These are phyloP conservation scores for Syzygium aromaticum DNA, from an alignment of 345 rosid genomes.

Conservation along the genomic window DNA sequence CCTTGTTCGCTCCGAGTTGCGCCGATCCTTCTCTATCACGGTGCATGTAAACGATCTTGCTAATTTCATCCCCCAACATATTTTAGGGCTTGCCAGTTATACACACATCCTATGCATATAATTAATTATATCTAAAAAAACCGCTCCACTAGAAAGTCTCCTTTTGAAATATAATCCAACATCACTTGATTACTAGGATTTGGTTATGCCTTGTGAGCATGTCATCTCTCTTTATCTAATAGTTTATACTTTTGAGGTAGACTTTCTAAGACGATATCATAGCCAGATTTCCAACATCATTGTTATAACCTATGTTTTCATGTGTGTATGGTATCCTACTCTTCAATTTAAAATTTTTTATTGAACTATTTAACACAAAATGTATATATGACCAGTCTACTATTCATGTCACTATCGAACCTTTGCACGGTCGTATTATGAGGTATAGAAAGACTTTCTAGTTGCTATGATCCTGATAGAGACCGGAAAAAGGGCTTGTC, in stretches of 20 bases:
- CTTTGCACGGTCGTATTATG: no score
- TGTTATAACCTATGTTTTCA: no score
- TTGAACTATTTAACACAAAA: rapidly evolving
- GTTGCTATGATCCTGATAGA: background rate
- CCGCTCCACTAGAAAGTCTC: no score
- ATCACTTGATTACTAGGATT: background rate
- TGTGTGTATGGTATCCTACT: no score
- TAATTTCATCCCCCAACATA: background rate
- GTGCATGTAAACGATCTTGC: rapidly evolving
- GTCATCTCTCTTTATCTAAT: background rate
- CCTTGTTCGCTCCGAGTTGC: rapidly evolving
- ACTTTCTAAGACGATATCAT: background rate
- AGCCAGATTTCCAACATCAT: background rate
- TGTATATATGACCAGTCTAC: no score
- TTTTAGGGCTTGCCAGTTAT: background rate
- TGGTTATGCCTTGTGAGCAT: rapidly evolving
- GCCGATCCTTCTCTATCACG: rapidly evolving
- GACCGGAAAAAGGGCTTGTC: no score
- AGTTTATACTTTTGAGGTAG: background rate
- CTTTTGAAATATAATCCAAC: rapidly evolving
- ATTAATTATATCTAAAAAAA: background rate
- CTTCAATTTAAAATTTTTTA: background rate
- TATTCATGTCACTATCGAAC: background rate
- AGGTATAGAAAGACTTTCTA: background rate
- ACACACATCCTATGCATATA: rapidly evolving